A percentile compares a stretch with the other conserved stretches of the same genome.
phyloP scores from a whole-genome alignment of 2,329 filamentous ascomycete species.

The Cladobotryum mycophilum region DNA sequence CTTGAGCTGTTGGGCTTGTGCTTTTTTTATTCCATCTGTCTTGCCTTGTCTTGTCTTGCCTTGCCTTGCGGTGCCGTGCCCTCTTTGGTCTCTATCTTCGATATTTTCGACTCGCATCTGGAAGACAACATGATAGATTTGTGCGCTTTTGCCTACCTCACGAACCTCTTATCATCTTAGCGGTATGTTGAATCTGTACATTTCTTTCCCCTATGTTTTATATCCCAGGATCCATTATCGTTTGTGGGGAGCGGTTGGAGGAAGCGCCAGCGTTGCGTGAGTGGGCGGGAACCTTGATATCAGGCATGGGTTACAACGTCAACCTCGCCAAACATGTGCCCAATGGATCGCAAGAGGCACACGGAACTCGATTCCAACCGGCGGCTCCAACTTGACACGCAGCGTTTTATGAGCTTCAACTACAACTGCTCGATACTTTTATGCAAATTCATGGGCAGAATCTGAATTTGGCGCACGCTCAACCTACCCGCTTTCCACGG shows the following conservation, averaged over 20 bases:
- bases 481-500: background rate
- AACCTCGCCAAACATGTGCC: background rate
- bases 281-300: background rate
- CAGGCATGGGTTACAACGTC: background rate
- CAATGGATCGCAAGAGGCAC: too few species aligned
- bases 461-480: background rate
- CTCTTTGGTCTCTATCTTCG: slow-evolving; percentile 17
- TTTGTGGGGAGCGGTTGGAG: background rate
- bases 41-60: slow-evolving; percentile 15
- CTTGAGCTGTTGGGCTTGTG: slow-evolving; percentile 3
- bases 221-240: too few species aligned
- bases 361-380: too few species aligned
- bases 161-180: slow-evolving; percentile 33
- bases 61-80: slow-evolving; percentile 10
- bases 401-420: background rate
- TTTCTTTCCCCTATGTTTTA: background rate
- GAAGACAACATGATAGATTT: slow-evolving; percentile 39
- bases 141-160: slow-evolving; percentile 25
- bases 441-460: background rate
- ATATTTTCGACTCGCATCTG: slow-evolving; percentile 18
- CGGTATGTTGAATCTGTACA: slow-evolving; percentile 25
- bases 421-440: background rate
- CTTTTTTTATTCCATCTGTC: slow-evolving; percentile 9
- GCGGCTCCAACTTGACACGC: too few species aligned
- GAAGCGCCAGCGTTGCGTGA: too few species aligned